Evolutionary conservation across 2,329 filamentous ascomycete species (phyloP).

Genomic region (Colletotrichum incanum): DNA sequence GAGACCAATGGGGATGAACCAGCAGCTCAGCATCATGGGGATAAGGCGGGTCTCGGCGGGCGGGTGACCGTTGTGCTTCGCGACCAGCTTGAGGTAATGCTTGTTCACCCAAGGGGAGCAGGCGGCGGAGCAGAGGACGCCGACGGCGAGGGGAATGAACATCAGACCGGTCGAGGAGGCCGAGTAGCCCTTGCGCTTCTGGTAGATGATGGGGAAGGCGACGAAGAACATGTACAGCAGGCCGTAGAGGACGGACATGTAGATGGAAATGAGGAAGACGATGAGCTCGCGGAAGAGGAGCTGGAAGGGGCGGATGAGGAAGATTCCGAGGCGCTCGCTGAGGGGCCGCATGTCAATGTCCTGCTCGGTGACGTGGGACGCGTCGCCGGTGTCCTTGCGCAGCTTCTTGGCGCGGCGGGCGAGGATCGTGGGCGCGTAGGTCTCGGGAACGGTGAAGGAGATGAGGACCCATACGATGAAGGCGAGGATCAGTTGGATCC

Average conservation of each 20-base stretch:
- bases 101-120: slow-evolving; percentile 84
- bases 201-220: slow-evolving; percentile 80
- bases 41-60: slow-evolving; percentile 85
- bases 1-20: slow-evolving; percentile 75
- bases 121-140: slow-evolving; percentile 77
- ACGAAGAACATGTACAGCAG: slow-evolving; percentile 85
- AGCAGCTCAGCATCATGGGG: slow-evolving; percentile 86
- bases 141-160: slow-evolving; percentile 88
- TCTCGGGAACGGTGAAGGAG: slow-evolving; percentile 91
- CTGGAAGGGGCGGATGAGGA: slow-evolving; percentile 87
- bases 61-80: slow-evolving; percentile 78
- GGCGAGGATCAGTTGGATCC: slow-evolving; percentile 86
- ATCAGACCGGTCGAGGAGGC: slow-evolving; percentile 84
- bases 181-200: slow-evolving; percentile 84
- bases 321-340: slow-evolving; percentile 78
- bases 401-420: slow-evolving; percentile 79
- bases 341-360: slow-evolving; percentile 83
- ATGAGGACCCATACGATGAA: slow-evolving; percentile 81
- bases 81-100: slow-evolving; percentile 79
- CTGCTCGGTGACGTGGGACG: slow-evolving; percentile 82
- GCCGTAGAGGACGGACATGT: slow-evolving; percentile 88
- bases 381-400: slow-evolving; percentile 77
- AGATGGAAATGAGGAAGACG: slow-evolving; percentile 85
- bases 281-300: slow-evolving; percentile 88
- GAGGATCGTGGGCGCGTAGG: slow-evolving; percentile 86